Evolutionary conservation across 1,284 basidiomycete genomes (phyloP), one percentile per base, ranked within the genome.

Genomic region (Rhizoctonia solani): DNA sequence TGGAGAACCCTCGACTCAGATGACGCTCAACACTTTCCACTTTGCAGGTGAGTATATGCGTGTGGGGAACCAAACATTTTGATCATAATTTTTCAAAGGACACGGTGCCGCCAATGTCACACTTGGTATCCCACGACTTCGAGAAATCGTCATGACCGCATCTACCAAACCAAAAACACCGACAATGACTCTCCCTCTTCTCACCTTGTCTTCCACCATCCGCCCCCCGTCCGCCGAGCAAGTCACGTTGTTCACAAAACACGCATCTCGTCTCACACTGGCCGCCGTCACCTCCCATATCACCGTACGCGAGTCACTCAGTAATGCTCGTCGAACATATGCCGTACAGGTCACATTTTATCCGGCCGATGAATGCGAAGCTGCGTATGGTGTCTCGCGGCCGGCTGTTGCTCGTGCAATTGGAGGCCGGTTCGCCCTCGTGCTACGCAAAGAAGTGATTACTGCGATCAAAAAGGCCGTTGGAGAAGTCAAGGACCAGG

Each of bases 1-100:
- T 53, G 97, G 97, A 69, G 97, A 99, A 78, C 97, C 97, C 3
- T 99, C 97, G 25, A 99, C 97, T 1, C 97, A 99, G 77, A 99
- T 99, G 97, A 99, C 97, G 30, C 81, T 99, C 72, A 99, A 99
- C 78, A 99, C 97, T 8, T 99, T 99, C 87, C 97, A 99, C 82
- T 98, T 99, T 77, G 95, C 95, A 71, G 93, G 92, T 87, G 76
- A 73, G 84, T 76, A 56, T 52, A 68, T 67, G 54, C 54, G 49
- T 58, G 2, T 6, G 19, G 56, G 27, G 39, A n/a, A 19, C 55
- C 3, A n/a, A 21, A 23, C 68, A 59, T 61, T 69, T 70, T 56
- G n/a, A n/a, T 55, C 41, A 67, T 50, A 58, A 52, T 6, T 49
- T 68, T 66, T 41, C 44, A 67, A 74, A 89, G 94, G 96, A 73